Conservation (phyloP, 2,329 filamentous ascomycete genomes). For the Aspergillus spinulosporus region DNA sequence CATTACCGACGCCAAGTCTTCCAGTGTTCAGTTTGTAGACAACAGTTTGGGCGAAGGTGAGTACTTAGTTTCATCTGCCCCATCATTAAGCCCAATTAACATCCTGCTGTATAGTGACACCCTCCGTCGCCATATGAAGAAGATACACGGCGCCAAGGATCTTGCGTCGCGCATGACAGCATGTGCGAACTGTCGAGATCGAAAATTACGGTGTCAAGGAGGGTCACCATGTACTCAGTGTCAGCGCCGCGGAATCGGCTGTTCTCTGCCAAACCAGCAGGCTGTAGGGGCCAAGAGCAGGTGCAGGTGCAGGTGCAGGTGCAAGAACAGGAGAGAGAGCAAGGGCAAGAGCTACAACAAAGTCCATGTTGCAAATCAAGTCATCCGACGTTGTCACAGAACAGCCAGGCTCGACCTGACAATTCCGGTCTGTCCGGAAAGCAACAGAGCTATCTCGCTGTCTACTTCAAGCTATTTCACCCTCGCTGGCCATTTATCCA, state of each 20-base stretch:
- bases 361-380: too few species aligned
- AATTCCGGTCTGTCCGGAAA: background rate
- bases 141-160: slow-evolving; percentile 19
- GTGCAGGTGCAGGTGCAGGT: too few species aligned
- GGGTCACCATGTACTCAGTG: slow-evolving; percentile 23
- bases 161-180: slow-evolving; percentile 17
- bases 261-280: slow-evolving; percentile 4
- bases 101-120: slow-evolving; percentile 24
- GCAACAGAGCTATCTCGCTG: slow-evolving; percentile 19
- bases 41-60: slow-evolving; percentile 24
- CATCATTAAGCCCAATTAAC: background rate
- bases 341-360: too few species aligned
- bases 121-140: slow-evolving; percentile 28
- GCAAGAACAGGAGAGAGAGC: too few species aligned
- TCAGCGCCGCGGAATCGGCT: slow-evolving; percentile 18
- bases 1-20: slow-evolving; percentile 19
- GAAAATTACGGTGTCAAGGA: slow-evolving; percentile 22
- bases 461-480: slow-evolving; percentile 32
- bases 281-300: too few species aligned
- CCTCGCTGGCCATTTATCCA: slow-evolving; percentile 34
- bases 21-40: slow-evolving; percentile 20
- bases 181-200: slow-evolving; percentile 25
- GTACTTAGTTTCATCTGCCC: background rate
- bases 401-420: too few species aligned
- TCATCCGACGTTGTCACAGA: too few species aligned